Conservation (phyloP, 1,284 basidiomycete genomes). For the Cystobasidiaceae sp. region DNA sequence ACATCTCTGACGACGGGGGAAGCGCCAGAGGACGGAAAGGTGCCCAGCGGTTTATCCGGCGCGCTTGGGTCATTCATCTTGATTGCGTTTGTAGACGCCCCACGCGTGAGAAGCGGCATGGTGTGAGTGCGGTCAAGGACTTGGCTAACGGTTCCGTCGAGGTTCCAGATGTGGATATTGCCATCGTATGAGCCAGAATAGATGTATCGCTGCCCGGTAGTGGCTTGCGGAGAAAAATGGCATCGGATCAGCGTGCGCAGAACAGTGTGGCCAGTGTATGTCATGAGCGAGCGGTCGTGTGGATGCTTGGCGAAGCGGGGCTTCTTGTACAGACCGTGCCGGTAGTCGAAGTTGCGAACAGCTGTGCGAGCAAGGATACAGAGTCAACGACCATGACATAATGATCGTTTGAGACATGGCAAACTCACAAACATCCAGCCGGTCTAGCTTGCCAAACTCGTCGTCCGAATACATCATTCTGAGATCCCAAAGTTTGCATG, state of each 20-base stretch:
- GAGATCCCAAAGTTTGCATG: constrained; percentile 81
- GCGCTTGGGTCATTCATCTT: constrained; percentile 27
- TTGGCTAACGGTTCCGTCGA: constrained; percentile 80
- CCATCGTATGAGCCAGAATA: constrained; percentile 88
- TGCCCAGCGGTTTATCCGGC: constrained; percentile 21
- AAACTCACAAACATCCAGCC: constrained; percentile 35
- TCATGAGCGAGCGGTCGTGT: constrained; percentile 89
- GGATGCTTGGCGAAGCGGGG: constrained; percentile 53
- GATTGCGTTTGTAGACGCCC: constrained; percentile 5
- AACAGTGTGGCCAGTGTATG: constrained; percentile 88
- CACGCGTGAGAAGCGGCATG: constrained; percentile 34
- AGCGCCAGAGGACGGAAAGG: not conserved
- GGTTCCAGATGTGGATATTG: constrained; percentile 81
- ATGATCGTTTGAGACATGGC: not conserved
- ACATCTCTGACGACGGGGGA: constrained; percentile 69
- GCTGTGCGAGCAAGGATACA: not conserved
- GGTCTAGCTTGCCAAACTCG: constrained; percentile 56
- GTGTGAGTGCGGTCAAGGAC: constrained; percentile 75
- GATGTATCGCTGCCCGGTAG: constrained; percentile 86
- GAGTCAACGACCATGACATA: not conserved
- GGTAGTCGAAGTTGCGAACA: constrained; percentile 65
- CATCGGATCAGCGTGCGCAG: constrained; percentile 88
- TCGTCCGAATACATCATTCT: constrained; percentile 77
- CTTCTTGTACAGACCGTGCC: constrained; percentile 50
- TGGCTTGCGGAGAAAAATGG: constrained; percentile 86